A percentile compares a stretch with the other conserved stretches of the same genome.
Evolutionary conservation across 148 eudicot species (phyloP).

Genomic region (Pharnaceum exiguum): DNA sequence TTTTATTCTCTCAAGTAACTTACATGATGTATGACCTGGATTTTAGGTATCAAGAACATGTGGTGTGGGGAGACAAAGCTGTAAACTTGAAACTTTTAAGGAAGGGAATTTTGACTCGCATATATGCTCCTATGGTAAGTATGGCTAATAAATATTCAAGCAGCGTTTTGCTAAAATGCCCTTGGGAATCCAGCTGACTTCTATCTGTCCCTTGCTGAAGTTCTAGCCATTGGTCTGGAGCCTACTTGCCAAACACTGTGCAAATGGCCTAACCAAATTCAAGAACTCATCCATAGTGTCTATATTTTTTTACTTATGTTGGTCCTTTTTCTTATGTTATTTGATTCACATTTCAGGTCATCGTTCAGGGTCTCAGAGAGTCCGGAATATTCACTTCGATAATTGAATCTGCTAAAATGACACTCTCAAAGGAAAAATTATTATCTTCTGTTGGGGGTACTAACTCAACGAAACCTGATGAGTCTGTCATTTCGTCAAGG

Average conservation of each 20-base stretch:
- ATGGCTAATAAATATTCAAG: neutral
- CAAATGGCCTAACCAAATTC: too few relatives aligned
- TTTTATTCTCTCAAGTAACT: neutral
- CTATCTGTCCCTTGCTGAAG: too few relatives aligned
- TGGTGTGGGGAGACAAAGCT: conserved; percentile 86
- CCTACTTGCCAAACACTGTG: too few relatives aligned
- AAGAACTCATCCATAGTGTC: too few relatives aligned
- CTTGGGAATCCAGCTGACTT: too few relatives aligned
- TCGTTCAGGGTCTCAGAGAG: conserved; percentile 76
- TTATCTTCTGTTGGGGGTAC: conserved; percentile 47
- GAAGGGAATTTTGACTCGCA: conserved; percentile 85
- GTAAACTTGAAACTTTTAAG: conserved; percentile 66
- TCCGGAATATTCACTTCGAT: conserved; percentile 63
- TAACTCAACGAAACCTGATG: conserved; percentile 39
- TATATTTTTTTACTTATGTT: neutral
- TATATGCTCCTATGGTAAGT: conserved; percentile 90
- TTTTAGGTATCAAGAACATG: conserved; percentile 80
- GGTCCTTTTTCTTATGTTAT: neutral
- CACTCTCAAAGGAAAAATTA: conserved; percentile 44
- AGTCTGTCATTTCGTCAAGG: conserved; percentile 32
- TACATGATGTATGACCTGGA: neutral
- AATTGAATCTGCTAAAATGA: conserved; percentile 51
- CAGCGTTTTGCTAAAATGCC: neutral
- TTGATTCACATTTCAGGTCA: conserved; percentile 38
- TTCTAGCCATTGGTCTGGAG: too few relatives aligned